phyloP scores from a whole-genome alignment of 192 early-diverging fungal species.

The Rhizophagus sp. region DNA sequence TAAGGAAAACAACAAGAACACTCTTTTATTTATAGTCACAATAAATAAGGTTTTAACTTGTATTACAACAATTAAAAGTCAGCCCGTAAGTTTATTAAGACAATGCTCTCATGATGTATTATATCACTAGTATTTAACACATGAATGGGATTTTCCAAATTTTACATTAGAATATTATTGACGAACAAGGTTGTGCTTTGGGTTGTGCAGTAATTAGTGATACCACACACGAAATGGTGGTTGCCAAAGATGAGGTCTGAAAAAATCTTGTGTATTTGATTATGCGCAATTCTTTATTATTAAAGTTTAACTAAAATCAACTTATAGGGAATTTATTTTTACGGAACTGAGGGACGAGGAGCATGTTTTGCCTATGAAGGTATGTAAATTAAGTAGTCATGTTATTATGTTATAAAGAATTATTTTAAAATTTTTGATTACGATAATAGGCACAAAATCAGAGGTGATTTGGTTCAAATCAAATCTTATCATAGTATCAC shows the following conservation, averaged over 20 bases:
- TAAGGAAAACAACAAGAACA: constrained; percentile 61
- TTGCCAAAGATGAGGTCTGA: constrained; percentile 78
- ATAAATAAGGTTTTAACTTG: constrained; percentile 61
- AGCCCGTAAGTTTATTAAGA: background rate
- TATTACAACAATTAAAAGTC: constrained; percentile 46
- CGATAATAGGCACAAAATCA: constrained; percentile 57
- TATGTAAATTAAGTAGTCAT: constrained; percentile 28
- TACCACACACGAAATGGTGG: constrained; percentile 69
- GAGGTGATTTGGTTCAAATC: constrained; percentile 70
- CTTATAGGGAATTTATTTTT: constrained; percentile 80
- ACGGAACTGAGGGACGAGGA: constrained; percentile 87
- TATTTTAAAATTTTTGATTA: constrained; percentile 37
- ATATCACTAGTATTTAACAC: background rate
- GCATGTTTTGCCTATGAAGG: constrained; percentile 90
- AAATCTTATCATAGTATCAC: constrained; percentile 73
- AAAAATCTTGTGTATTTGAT: background rate
- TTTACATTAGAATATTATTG: constrained; percentile 51
- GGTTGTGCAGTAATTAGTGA: constrained; percentile 77
- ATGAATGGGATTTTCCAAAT: background rate
- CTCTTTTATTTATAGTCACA: constrained; percentile 71
- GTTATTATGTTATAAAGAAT: constrained; percentile 39
- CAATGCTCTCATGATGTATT: background rate
- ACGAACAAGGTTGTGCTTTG: constrained; percentile 79
- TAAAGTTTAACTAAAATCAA: background rate
- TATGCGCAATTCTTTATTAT: background rate